These are phyloP conservation scores for Petrea volubilis DNA, from an alignment of 257 asterid genomes.

Conservation along the genomic window DNA sequence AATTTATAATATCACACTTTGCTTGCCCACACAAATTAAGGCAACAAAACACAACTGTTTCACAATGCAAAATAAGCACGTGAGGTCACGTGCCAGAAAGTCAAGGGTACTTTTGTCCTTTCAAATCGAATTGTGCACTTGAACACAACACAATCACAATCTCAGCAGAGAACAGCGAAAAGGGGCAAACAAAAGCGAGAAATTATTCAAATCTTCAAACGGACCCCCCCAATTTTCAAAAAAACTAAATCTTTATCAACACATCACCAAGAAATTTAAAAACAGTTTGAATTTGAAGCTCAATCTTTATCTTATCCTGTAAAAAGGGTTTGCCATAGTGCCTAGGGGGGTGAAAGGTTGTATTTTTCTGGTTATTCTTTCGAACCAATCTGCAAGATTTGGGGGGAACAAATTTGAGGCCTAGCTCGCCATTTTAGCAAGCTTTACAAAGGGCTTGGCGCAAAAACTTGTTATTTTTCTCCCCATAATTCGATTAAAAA, in stretches of 20 bases:
- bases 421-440: slow-evolving; percentile 49
- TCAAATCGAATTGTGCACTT: not conserved
- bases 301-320: not conserved
- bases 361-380: not conserved
- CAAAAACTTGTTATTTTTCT: slow-evolving; percentile 34
- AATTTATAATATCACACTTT: not conserved
- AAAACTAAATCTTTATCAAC: not conserved
- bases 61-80: not conserved
- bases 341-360: slow-evolving; percentile 22
- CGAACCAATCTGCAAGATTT: slow-evolving; percentile 45
- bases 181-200: slow-evolving; percentile 15
- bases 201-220: not conserved
- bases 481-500: slow-evolving; percentile 24
- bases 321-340: not conserved
- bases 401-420: slow-evolving; percentile 55
- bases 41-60: not conserved
- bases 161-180: not conserved
- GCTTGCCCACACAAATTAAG: not conserved
- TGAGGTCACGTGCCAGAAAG: slow-evolving; percentile 17
- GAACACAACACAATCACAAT: not conserved
- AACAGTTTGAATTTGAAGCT: not conserved
- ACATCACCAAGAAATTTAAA: no score
- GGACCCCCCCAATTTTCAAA: not conserved
- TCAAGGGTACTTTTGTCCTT: slow-evolving; percentile 24
- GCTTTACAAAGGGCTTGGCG: slow-evolving; percentile 53